phyloP scores from a whole-genome alignment of 1,284 basidiomycete genomes.

The Termitomyces sp. region DNA sequence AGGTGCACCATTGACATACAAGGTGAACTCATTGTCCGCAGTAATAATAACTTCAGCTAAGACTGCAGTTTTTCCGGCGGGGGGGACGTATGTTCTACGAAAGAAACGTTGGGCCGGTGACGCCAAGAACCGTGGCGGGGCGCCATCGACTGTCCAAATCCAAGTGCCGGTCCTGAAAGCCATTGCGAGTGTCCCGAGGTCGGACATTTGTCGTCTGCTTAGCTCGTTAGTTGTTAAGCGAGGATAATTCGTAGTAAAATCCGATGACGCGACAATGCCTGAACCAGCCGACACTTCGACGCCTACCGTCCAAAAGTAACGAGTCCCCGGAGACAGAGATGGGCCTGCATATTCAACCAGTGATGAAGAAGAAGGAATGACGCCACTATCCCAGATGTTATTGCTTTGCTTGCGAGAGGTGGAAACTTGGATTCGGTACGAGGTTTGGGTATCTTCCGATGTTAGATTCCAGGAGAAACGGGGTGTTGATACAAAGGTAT shows the following conservation, averaged over 20 bases:
- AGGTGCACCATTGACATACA: constrained; percentile 12
- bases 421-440: constrained; percentile 8
- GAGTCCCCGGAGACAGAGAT: constrained; percentile 1
- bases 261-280: not conserved
- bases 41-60: constrained; percentile 13
- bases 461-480: constrained; percentile 5
- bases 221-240: not conserved
- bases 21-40: constrained; percentile 10
- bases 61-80: constrained; percentile 10
- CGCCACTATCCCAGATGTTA: constrained; percentile 4
- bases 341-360: constrained; percentile 9
- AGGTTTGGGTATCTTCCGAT: constrained; percentile 6
- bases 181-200: constrained; percentile 5
- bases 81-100: constrained; percentile 11
- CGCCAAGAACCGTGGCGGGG: constrained; percentile 3
- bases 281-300: not conserved
- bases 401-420: not conserved
- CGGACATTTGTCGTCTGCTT: constrained; percentile 2
- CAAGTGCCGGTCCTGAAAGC: constrained; percentile 9
- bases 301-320: constrained; percentile 4
- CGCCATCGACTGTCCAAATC: constrained; percentile 13
- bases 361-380: constrained; percentile 4
- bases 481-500: constrained; percentile 5
- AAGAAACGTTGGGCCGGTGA: constrained; percentile 8
- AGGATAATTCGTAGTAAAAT: constrained; percentile 1